Evolutionary conservation across 169 alveolate species (phyloP).

Genomic region (Plasmodium blacklocki): DNA sequence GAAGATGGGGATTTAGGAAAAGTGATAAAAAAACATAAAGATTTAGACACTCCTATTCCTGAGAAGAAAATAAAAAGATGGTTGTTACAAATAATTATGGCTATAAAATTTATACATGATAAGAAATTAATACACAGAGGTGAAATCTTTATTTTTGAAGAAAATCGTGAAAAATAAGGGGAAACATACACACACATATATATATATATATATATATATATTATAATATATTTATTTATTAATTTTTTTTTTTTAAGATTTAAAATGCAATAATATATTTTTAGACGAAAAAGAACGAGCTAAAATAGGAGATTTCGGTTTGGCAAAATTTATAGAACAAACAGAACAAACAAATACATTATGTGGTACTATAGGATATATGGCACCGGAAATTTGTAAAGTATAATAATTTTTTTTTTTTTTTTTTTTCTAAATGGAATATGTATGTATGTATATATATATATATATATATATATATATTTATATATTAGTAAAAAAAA

Average conservation of each 20-base stretch:
- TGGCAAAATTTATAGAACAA: constrained; percentile 63
- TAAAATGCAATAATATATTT: constrained; percentile 76
- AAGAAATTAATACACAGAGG: constrained; percentile 74
- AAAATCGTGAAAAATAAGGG: no score
- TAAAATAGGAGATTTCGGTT: constrained; percentile 75
- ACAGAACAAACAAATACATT: constrained; percentile 72
- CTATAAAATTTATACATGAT: constrained; percentile 74
- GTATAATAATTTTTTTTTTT: constrained; percentile 18
- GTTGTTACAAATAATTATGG: constrained; percentile 72
- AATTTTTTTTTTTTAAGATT: constrained; percentile 35
- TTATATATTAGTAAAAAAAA: no score
- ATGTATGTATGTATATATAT: background rate
- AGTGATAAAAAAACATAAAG: constrained; percentile 55
- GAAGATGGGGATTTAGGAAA: constrained; percentile 68
- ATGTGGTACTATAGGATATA: constrained; percentile 78
- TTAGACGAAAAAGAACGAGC: constrained; percentile 76
- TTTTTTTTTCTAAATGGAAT: background rate
- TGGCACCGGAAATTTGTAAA: constrained; percentile 76
- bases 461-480: constrained; percentile 2
- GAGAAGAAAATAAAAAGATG: constrained; percentile 71
- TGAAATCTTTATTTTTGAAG: background rate
- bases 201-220: no score
- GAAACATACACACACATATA: no score
- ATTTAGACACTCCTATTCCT: constrained; percentile 53
- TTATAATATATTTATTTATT: background rate